phyloP scores from a whole-genome alignment of 371 early-diverging fungal species.

The Neoconidiobolus thromboides region DNA sequence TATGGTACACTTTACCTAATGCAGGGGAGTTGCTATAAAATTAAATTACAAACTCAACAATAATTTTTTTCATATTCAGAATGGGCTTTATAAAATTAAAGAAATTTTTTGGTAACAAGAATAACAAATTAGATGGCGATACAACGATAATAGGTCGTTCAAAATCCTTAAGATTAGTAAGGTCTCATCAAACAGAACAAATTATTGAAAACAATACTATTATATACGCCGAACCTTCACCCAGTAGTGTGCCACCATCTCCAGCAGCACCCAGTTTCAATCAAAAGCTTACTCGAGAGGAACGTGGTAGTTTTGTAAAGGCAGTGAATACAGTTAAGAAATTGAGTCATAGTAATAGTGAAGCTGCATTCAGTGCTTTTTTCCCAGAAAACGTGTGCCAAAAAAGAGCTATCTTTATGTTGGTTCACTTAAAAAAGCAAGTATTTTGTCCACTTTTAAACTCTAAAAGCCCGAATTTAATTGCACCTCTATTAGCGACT shows the following conservation, averaged over 20 bases:
- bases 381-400: constrained; percentile 3
- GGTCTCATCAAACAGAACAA: too few species aligned
- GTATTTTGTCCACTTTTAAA: background rate
- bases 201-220: too few species aligned
- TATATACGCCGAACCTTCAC: too few species aligned
- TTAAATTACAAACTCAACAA: too few species aligned
- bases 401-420: constrained; percentile 1
- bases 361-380: background rate
- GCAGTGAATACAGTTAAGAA: constrained; percentile 1
- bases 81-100: too few species aligned
- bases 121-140: too few species aligned
- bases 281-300: background rate
- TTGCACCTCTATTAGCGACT: background rate
- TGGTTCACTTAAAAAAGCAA: background rate
- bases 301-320: constrained; percentile 4
- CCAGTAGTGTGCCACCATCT: background rate
- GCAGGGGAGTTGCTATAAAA: too few species aligned
- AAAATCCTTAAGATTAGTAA: too few species aligned
- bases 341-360: background rate
- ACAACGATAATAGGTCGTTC: too few species aligned
- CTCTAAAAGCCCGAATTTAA: background rate
- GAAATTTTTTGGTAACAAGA: too few species aligned
- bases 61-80: too few species aligned
- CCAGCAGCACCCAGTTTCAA: background rate
- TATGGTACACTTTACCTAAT: too few species aligned